Base-by-base conservation (phyloP, 2,329 filamentous ascomycete species). In the Eutypella sp. region DNA sequence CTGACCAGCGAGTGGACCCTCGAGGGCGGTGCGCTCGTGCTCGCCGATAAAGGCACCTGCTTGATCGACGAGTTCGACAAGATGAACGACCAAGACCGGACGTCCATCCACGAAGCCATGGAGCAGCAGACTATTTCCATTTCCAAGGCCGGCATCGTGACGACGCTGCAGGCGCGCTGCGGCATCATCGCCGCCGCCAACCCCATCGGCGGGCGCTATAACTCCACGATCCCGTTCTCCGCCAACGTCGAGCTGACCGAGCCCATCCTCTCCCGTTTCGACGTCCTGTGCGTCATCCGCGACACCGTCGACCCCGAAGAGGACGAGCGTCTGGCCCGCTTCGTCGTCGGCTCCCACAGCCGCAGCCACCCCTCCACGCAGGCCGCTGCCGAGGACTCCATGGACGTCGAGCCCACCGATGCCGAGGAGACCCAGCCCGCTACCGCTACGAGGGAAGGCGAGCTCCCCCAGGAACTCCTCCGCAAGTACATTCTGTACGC, bases 81-180 rank as follows among this genome's bases (percentile, higher is more conserved):
- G 77, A 99, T 99, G 93, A 97, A 97, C 66, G 93, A 99, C 65
- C 90, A 97, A 64, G 93, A 99, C 67, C 83, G 93, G 54, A 97
- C 93, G 1, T 96, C 90, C 7, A 99, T 99, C 57, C 93, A 99
- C 78, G 93, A 99, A 75, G 93, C 93, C 49, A 99, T 99, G 93
- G 93, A 99, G 68, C 93, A 99, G 69, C 93, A 99, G 70, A 99
- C 93, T 2, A 99, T 99, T 56, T 97, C 92, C 50, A 99, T 99
- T 62, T 96, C 90, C 53, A 99, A 99, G 66, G 93, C 93, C 1
- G 93, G 93, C 68, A 99, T 99, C 50, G 93, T 99, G 37, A 99
- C 93, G 1, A 97, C 93, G 0, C 76, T 99, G 1, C 92, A 99
- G 67, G 93, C 93, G 37, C 86, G 93, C 33, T 99, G 93, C 66